A percentile compares a stretch with the other conserved stretches of the same genome.
phyloP scores from a whole-genome alignment of 2,329 filamentous ascomycete species.

The Hypoxylon sp. region DNA sequence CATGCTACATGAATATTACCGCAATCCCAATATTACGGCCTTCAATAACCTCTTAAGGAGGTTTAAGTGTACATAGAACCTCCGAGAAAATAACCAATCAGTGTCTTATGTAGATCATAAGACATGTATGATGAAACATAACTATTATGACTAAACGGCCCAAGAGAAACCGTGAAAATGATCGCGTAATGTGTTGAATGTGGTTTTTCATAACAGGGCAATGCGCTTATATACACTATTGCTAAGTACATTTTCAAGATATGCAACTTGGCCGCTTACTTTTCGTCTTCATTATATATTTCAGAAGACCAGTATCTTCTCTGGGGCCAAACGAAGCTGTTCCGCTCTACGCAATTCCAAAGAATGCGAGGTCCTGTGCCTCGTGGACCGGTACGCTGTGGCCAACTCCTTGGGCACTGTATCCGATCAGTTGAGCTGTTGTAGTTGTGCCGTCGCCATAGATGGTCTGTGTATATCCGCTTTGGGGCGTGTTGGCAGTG shows the following conservation, averaged over 20 bases:
- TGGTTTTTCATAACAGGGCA: not conserved
- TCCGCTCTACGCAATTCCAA: slow-evolving; percentile 48
- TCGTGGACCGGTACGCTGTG: slow-evolving; percentile 57
- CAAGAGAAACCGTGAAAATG: no score
- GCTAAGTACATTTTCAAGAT: not conserved
- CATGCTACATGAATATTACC: no score
- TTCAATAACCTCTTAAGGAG: no score
- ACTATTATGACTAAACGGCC: no score
- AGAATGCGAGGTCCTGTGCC: slow-evolving; percentile 56
- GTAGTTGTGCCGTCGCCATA: slow-evolving; percentile 54
- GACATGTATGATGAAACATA: not conserved
- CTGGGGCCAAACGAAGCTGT: not conserved
- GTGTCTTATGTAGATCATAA: not conserved
- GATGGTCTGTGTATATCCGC: slow-evolving; percentile 58
- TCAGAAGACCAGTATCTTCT: no score
- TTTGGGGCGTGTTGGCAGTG: slow-evolving; percentile 53
- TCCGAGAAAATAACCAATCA: no score
- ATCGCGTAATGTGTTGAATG: not conserved
- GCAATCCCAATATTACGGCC: no score
- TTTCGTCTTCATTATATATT: not conserved
- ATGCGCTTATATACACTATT: not conserved
- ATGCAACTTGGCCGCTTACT: not conserved
- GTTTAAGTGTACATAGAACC: no score
- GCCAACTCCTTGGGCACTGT: slow-evolving; percentile 55
- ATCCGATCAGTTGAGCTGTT: slow-evolving; percentile 53